These are phyloP conservation scores for Rhizophagus sp. DNA, from an alignment of 192 early-diverging fungal genomes.

Conservation along the genomic window DNA sequence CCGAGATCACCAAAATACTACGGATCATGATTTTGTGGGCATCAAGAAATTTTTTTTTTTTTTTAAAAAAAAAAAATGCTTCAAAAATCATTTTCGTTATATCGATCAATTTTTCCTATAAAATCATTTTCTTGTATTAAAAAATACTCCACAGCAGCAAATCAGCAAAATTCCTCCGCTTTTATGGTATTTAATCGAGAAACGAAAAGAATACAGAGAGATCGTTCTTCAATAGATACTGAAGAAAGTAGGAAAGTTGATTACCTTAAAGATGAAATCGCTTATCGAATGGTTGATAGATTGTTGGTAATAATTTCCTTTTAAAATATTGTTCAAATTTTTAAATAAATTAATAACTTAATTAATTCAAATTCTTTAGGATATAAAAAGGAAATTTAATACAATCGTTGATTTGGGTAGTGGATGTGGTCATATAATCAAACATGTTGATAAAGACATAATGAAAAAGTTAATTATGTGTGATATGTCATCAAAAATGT, in stretches of 20 bases:
- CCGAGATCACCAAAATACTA: no score
- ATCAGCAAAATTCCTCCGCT: conserved; percentile 19
- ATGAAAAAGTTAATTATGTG: conserved; percentile 84
- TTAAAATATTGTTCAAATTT: not conserved
- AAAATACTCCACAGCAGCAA: not conserved
- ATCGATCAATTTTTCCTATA: no score
- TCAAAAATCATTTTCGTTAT: no score
- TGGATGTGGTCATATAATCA: conserved; percentile 85
- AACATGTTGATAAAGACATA: conserved; percentile 80
- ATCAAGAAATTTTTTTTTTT: no score
- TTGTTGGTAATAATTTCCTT: conserved; percentile 60
- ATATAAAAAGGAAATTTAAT: conserved; percentile 86
- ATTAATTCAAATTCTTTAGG: conserved; percentile 46
- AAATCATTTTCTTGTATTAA: not conserved
- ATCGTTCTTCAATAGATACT: conserved; percentile 65
- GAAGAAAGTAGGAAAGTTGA: conserved; percentile 71
- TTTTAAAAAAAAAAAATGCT: no score
- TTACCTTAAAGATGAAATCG: conserved; percentile 92
- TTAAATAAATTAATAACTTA: not conserved
- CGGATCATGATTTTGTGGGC: no score
- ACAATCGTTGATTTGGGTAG: conserved; percentile 88
- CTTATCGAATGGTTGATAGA: conserved; percentile 83
- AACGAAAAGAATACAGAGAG: conserved; percentile 75
- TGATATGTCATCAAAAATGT: conserved; percentile 70
- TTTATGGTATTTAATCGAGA: conserved; percentile 81